Evolutionary conservation across 2,329 filamentous ascomycete genomes (phyloP), one percentile per base, ranked within the genome.

Genomic region (Aspergillus hiratsukae): DNA sequence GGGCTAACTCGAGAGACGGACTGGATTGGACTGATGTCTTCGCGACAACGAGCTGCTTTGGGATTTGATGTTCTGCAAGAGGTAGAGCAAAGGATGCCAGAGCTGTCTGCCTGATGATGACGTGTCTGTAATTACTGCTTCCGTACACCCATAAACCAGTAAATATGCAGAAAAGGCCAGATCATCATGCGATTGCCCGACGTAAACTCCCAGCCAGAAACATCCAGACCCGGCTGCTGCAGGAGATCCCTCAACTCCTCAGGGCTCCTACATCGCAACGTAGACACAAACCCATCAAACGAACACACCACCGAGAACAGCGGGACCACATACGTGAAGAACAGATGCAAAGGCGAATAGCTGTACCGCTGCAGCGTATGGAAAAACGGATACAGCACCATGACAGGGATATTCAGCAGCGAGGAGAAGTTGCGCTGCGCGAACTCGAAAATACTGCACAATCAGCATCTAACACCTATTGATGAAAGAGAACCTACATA

Each of bases 241-340:
- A 90, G 70, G 62, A 91, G 69, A 0, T 68, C 67, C 68, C 86
- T 76, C 4, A 90, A 81, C 72, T 91, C 89, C 14, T 81, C 79
- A 0, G 85, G 79, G 3, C 83, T 88, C 54, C 88, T 80, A 6
- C 87, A 89, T 46, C 89, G 77, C 62, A 91, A 68, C 41, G 82
- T 83, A 9, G 86, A 89, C 49, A 90, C 79, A 56, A 83, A 75
- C 2, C 88, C 88, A 70, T 91, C 89, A 64, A 87, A 87, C 0
- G 84, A 79, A 19, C 90, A 73, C 8, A 89, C 82, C 58, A 87
- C 81, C 0, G 88, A 87, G 17, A 90, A 72, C 11, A 90, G 73
- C 0, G 88, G 88, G 7, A 89, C 66, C 2, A 84, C 59, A 65
- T 86, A 91, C 4, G 85, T 85, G 66, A 87, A 88, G 63, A 89